phyloP scores from a whole-genome alignment of 371 early-diverging fungal species.

The Sporodiniella umbellata region DNA sequence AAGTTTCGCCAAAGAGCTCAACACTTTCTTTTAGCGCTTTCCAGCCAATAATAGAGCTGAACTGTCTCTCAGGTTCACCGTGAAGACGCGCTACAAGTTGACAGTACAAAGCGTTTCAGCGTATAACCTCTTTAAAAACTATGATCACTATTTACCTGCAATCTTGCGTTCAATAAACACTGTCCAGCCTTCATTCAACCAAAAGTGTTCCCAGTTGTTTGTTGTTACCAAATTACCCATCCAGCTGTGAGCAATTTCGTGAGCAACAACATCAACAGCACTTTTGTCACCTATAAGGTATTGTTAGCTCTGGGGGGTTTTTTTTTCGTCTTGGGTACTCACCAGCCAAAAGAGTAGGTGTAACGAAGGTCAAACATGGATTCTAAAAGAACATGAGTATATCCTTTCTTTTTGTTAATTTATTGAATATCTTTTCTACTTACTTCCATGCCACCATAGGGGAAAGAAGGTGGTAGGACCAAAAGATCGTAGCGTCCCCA shows the following conservation, averaged over 20 bases:
- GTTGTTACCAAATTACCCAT: conserved; percentile 95
- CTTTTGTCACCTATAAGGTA: conserved; percentile 67
- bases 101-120: not conserved
- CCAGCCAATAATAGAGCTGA: conserved; percentile 74
- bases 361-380: conserved; percentile 90
- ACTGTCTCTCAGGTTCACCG: conserved; percentile 82
- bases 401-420: not conserved
- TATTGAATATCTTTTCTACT: not conserved
- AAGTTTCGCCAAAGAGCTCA: conserved; percentile 71
- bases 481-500: conserved; percentile 97
- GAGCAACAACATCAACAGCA: conserved; percentile 93
- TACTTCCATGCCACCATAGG: conserved; percentile 96
- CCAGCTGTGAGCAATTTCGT: conserved; percentile 97
- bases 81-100: conserved; percentile 54
- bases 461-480: conserved; percentile 78
- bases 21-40: conserved; percentile 76
- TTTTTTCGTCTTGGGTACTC: not conserved
- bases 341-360: conserved; percentile 79
- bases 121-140: too few species aligned
- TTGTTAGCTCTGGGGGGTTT: too few species aligned
- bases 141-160: conserved; percentile 25
- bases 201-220: conserved; percentile 85
- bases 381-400: conserved; percentile 44
- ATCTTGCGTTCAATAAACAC: conserved; percentile 95
- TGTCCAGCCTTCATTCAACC: conserved; percentile 96